These are phyloP conservation scores for Firmiana major DNA, from an alignment of 345 rosid species.

Conservation along the genomic window DNA sequence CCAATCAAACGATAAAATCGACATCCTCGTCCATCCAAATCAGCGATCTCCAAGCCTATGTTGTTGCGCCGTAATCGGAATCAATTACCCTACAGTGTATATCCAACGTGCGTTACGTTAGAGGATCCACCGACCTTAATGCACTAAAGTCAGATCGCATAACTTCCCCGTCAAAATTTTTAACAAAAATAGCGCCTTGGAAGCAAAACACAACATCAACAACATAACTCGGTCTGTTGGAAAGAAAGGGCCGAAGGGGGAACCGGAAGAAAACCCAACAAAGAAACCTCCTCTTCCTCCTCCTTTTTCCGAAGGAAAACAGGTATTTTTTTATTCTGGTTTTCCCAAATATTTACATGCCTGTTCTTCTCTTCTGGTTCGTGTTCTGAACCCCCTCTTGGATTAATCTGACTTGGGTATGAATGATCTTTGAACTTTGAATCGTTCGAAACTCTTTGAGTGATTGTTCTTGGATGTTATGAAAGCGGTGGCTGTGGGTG, in stretches of 20 bases:
- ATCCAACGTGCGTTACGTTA: neutral
- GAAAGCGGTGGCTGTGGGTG: neutral
- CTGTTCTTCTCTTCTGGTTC: slow-evolving; percentile 22
- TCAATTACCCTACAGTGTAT: neutral
- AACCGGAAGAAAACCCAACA: neutral
- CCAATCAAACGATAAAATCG: neutral
- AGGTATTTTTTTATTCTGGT: neutral
- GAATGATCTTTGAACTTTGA: neutral
- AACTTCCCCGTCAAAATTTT: neutral
- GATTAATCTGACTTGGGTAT: neutral
- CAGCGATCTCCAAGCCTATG: neutral
- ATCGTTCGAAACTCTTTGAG: neutral
- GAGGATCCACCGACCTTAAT: neutral
- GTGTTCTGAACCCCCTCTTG: neutral
- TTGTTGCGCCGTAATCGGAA: neutral
- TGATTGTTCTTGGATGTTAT: neutral
- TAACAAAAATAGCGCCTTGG: neutral
- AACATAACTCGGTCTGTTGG: neutral
- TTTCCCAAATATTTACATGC: neutral
- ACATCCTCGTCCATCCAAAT: neutral
- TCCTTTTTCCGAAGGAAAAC: neutral
- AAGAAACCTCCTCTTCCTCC: neutral
- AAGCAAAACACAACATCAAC: neutral
- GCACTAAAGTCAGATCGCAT: neutral
- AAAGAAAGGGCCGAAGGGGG: too few species aligned